Evolutionary conservation across 129 eudicot species (phyloP).

Genomic region (Helianthus tuberosus): DNA sequence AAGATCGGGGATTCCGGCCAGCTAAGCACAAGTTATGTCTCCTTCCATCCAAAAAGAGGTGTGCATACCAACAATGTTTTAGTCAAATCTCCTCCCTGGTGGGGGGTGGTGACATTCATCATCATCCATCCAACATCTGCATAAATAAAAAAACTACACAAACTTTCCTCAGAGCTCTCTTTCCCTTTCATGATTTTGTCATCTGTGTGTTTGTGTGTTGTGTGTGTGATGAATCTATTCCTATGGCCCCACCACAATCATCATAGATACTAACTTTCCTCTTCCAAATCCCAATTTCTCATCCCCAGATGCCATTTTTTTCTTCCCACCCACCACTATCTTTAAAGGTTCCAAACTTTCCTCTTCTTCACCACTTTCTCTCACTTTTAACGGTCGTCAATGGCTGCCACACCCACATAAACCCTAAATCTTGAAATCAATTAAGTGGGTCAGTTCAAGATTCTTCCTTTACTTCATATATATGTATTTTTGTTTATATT

Average conservation of each 20-base stretch:
- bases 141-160: not conserved
- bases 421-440: slow-evolving; percentile 1
- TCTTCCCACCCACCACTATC: slow-evolving; percentile 25
- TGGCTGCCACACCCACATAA: slow-evolving; percentile 17
- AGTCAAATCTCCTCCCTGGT: slow-evolving; percentile 22
- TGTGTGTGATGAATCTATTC: slow-evolving; percentile 31
- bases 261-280: slow-evolving; percentile 29
- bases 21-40: slow-evolving; percentile 37
- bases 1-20: too few species aligned
- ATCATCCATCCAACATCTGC: slow-evolving; percentile 12
- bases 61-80: slow-evolving; percentile 37
- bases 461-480: slow-evolving; percentile 2
- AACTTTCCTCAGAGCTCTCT: slow-evolving; percentile 29
- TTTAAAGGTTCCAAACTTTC: slow-evolving; percentile 18
- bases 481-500: too few species aligned
- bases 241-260: slow-evolving; percentile 38
- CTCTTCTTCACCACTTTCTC: slow-evolving; percentile 25
- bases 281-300: slow-evolving; percentile 25
- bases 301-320: slow-evolving; percentile 16
- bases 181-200: slow-evolving; percentile 34
- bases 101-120: slow-evolving; percentile 29
- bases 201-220: slow-evolving; percentile 30
- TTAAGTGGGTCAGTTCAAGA: slow-evolving; percentile 25
- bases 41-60: not conserved
- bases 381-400: slow-evolving; percentile 26